Base-by-base conservation (phyloP, 169 alveolate genomes). In the Cryptosporidium sp. region DNA sequence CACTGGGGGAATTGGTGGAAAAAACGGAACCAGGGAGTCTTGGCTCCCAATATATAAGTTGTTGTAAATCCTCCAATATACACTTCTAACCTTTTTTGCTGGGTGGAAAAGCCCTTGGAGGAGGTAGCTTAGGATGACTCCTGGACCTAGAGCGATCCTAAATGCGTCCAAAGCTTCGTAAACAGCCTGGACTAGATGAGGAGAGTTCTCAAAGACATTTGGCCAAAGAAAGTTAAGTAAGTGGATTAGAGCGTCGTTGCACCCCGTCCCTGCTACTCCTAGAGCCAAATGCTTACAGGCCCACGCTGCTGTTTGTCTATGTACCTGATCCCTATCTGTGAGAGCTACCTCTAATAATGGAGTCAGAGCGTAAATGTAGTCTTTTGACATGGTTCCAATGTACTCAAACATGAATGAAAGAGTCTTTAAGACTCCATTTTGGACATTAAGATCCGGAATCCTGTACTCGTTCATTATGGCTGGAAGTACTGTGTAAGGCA, bases 51-150 rank as follows among this genome's bases (percentile, higher is more conserved):
- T 96, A 94, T 99, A 99, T 85, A 98, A 94, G 93, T 97, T 97
- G 94, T 99, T 99, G 94, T 98, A 99, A 71, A 99, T 95, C 39
- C 98, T 97, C 99, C 99, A 99, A 93, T 98, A 99, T 0, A 74
- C 75, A 3, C 65, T 71, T 21, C 94, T 93, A 70, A 98, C 99
- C 94, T 98, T 97, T 71, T 99, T 96, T 16, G 99, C 99, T n/a
- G 99, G 99, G 94, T 99, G 99, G 95, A 97, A 99, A 62, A 99
- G 93, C 5, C 99, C 99, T 92, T 98, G 98, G 45, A 98, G 92
- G 41, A 98, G 84, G 91, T 99, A 98, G 68, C 96, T 95, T 86
- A 99, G 93, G 12, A 99, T 95, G 48, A 96, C 96, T 51, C 99
- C 99, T 2, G 99, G 99, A 1, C 99, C 99, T 35, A 99, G 94